Conservation (phyloP, 108 stramenopile genomes). For the Cyclostephanos tholiformis region DNA sequence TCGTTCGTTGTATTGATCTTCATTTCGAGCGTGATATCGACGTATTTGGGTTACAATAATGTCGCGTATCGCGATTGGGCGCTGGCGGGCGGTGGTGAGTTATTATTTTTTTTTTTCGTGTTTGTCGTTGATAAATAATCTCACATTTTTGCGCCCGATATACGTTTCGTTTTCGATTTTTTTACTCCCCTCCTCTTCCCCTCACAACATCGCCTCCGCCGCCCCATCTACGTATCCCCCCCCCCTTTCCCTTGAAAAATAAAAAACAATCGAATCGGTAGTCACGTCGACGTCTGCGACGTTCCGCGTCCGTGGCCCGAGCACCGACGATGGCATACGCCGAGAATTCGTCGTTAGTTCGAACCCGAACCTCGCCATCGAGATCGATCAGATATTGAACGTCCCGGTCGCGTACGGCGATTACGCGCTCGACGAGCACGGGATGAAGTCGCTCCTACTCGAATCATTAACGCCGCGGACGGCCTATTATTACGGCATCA, state of each 20-base stretch:
- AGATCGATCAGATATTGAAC: constrained; percentile 33
- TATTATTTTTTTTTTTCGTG: not conserved
- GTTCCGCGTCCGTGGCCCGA: constrained; percentile 53
- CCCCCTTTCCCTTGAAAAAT: too few relatives aligned
- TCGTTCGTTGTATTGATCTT: constrained; percentile 42
- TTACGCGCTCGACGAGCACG: constrained; percentile 24
- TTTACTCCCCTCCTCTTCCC: too few relatives aligned
- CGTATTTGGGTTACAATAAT: constrained; percentile 40
- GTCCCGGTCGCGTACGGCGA: constrained; percentile 38
- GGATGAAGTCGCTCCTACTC: constrained; percentile 16
- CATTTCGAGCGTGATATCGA: constrained; percentile 38
- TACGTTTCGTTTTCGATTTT: too few relatives aligned
- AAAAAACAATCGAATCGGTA: not conserved
- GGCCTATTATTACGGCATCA: constrained; percentile 44
- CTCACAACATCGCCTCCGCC: too few relatives aligned
- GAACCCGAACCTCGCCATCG: constrained; percentile 35
- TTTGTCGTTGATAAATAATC: too few relatives aligned
- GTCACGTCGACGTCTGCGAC: constrained; percentile 50
- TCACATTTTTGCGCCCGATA: too few relatives aligned
- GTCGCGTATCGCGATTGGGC: constrained; percentile 46
- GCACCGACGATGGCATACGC: constrained; percentile 22
- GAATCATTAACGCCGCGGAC: constrained; percentile 28
- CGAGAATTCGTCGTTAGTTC: constrained; percentile 30
- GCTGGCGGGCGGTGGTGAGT: constrained; percentile 39
- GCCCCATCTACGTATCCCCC: too few relatives aligned